Conservation (phyloP, 2,329 filamentous ascomycete species). For the Talaromyces sp. region DNA sequence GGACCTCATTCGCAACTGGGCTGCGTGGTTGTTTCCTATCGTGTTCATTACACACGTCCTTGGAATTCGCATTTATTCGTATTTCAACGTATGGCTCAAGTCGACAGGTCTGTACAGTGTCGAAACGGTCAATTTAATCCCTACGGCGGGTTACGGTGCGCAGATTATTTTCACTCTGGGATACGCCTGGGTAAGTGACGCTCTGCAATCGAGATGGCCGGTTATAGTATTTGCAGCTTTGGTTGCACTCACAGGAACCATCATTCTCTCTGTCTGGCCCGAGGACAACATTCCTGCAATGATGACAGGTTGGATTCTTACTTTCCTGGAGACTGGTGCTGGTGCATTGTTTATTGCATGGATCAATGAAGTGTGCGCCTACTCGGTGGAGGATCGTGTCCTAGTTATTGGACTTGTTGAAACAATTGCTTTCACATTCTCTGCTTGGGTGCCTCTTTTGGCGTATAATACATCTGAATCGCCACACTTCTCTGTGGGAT, state of each 20-base stretch:
- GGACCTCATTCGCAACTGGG: conserved; percentile 8
- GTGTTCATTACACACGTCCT: conserved; percentile 34
- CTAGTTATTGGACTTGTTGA: conserved; percentile 48
- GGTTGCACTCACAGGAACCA: conserved; percentile 8
- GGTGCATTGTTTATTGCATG: conserved; percentile 22
- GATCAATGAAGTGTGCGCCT: conserved; percentile 44
- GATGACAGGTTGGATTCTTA: conserved; percentile 14
- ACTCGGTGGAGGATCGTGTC: conserved; percentile 46
- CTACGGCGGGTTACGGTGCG: conserved; percentile 44
- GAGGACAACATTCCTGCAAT: conserved; percentile 9
- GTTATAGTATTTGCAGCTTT: conserved; percentile 49
- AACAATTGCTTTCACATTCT: conserved; percentile 39
- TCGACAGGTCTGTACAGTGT: conserved; percentile 37
- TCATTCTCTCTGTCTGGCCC: conserved; percentile 12
- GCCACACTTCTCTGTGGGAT: conserved; percentile 38
- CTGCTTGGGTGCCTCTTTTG: conserved; percentile 40
- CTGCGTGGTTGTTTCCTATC: conserved; percentile 27
- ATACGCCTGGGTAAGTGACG: conserved; percentile 58
- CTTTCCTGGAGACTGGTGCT: conserved; percentile 11
- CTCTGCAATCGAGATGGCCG: conserved; percentile 52
- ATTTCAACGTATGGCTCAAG: conserved; percentile 38
- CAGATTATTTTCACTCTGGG: conserved; percentile 51
- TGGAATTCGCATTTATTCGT: conserved; percentile 29
- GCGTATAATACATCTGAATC: conserved; percentile 32
- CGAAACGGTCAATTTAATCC: conserved; percentile 52